phyloP scores from a whole-genome alignment of 805 yeast genomes.

The Yueomyces sp. region DNA sequence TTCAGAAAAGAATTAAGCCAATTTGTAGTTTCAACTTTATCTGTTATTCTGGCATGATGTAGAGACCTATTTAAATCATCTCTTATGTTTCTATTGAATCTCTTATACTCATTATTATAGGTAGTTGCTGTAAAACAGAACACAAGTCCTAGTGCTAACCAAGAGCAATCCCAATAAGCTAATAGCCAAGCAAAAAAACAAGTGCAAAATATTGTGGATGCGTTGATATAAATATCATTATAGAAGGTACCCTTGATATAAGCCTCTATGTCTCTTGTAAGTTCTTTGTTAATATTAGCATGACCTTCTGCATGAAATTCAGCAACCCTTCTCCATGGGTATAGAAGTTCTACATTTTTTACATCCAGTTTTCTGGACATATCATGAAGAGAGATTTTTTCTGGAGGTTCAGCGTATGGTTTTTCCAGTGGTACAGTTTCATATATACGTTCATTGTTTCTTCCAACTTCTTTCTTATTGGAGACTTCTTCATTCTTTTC shows the following conservation, averaged over 20 bases:
- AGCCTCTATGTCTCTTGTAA: slow-evolving; percentile 32
- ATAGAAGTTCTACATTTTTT: slow-evolving; percentile 3
- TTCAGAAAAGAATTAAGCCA: slow-evolving; percentile 70
- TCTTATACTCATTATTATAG: slow-evolving; percentile 58
- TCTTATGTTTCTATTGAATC: slow-evolving; percentile 59
- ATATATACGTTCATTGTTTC: no score
- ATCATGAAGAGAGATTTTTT: no score
- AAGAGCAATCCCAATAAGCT: slow-evolving; percentile 50
- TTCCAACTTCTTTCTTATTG: no score
- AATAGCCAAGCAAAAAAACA: slow-evolving; percentile 60
- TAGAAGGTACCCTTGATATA: slow-evolving; percentile 57
- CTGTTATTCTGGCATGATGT: slow-evolving; percentile 50
- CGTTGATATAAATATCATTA: slow-evolving; percentile 63
- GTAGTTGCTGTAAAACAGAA: slow-evolving; percentile 50
- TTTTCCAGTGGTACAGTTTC: no score
- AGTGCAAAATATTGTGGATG: slow-evolving; percentile 49
- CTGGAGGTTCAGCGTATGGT: no score
- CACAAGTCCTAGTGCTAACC: slow-evolving; percentile 48
- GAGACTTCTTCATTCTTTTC: no score
- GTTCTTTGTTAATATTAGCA: slow-evolving; percentile 5
- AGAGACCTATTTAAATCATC: slow-evolving; percentile 62
- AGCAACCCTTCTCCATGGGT: slow-evolving; percentile 27
- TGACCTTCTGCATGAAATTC: slow-evolving; percentile 13
- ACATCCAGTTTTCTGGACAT: no score
- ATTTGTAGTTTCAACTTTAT: slow-evolving; percentile 57